Conservation (phyloP, 129 eudicot species). For the Smallanthus sonchifolius region DNA sequence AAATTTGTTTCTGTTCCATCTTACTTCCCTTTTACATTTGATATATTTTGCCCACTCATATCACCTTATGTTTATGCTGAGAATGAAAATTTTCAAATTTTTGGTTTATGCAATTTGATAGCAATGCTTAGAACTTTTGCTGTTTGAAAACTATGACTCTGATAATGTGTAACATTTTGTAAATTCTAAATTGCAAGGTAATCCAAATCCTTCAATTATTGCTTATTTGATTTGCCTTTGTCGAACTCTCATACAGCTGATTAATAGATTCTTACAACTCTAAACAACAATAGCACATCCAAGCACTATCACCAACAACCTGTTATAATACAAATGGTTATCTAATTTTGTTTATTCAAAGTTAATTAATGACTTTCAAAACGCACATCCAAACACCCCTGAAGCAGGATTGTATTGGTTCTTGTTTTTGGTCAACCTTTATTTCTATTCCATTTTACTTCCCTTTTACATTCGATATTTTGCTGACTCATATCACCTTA, state of each 20-base stretch:
- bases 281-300: background rate
- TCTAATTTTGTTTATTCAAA: background rate
- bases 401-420: background rate
- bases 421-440: background rate
- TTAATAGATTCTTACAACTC: background rate
- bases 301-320: background rate
- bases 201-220: background rate
- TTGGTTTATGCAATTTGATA: background rate
- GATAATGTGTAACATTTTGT: background rate
- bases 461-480: too few relatives aligned
- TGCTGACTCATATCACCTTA: too few relatives aligned
- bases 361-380: too few relatives aligned
- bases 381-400: background rate
- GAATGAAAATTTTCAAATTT: background rate
- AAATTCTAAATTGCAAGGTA: background rate
- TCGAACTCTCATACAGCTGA: background rate
- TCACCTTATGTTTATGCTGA: background rate
- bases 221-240: too few relatives aligned
- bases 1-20: constrained; percentile 10
- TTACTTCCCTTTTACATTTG: background rate
- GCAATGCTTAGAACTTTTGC: background rate
- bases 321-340: background rate
- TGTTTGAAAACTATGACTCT: constrained; percentile 2
- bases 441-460: too few relatives aligned
- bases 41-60: background rate